Evolutionary conservation across 768 basidiomycete genomes (phyloP).

Genomic region (Grammothele lineata): DNA sequence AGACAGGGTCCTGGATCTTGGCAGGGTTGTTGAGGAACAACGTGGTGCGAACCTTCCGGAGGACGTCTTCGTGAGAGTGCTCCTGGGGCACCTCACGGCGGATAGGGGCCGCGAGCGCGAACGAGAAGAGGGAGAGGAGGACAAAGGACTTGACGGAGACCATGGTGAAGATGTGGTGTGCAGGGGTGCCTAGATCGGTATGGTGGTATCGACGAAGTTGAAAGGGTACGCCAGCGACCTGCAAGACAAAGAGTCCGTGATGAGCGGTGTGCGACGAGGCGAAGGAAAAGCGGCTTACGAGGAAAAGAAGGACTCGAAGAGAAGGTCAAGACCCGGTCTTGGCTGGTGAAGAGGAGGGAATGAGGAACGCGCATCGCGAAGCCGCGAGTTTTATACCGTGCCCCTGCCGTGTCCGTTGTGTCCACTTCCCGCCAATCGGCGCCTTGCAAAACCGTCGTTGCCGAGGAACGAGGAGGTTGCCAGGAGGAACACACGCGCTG

Average conservation of each 20-base stretch:
- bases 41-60: slow-evolving; percentile 45
- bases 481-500: too few relatives aligned
- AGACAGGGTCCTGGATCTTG: slow-evolving; percentile 58
- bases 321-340: slow-evolving; percentile 51
- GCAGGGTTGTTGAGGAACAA: slow-evolving; percentile 55
- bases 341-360: slow-evolving; percentile 29
- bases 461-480: too few relatives aligned
- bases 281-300: slow-evolving; percentile 17
- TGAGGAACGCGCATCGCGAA: too few relatives aligned
- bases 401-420: too few relatives aligned
- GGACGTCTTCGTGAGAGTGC: slow-evolving; percentile 60
- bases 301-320: slow-evolving; percentile 26
- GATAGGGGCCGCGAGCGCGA: slow-evolving; percentile 37
- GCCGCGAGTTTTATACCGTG: too few relatives aligned
- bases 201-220: slow-evolving; percentile 23
- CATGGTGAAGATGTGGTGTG: slow-evolving; percentile 28
- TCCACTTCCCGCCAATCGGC: too few relatives aligned
- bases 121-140: slow-evolving; percentile 32
- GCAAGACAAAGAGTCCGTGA: too few relatives aligned
- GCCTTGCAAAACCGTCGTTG: too few relatives aligned
- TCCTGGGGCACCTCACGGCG: slow-evolving; percentile 67
- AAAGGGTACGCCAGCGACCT: slow-evolving; percentile 21
- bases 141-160: slow-evolving; percentile 33
- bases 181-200: slow-evolving; percentile 14
- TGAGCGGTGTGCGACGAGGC: background rate